Conservation (phyloP, 176 grass and related monocot genomes). For the Alloteropsis semialata region DNA sequence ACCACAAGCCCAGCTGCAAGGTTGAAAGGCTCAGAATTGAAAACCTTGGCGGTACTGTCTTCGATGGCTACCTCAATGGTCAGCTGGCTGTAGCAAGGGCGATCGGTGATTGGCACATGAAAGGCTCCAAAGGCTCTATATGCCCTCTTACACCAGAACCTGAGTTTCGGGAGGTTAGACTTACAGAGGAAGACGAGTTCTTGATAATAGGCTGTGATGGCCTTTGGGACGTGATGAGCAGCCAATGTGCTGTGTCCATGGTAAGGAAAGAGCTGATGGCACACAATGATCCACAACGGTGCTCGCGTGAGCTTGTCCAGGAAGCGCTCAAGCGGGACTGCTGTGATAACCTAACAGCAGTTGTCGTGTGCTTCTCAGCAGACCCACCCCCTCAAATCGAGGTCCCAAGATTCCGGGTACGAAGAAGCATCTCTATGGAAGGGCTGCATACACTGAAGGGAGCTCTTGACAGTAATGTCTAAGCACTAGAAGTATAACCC, state of each 20-base stretch:
- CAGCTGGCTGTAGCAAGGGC: constrained; percentile 90
- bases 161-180: constrained; percentile 69
- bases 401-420: constrained; percentile 67
- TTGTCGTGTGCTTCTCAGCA: constrained; percentile 75
- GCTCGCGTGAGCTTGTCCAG: constrained; percentile 69
- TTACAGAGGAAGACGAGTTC: constrained; percentile 89
- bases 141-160: constrained; percentile 77
- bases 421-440: constrained; percentile 93
- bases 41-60: constrained; percentile 75
- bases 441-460: constrained; percentile 70
- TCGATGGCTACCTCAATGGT: constrained; percentile 87
- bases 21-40: constrained; percentile 78
- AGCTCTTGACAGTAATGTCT: constrained; percentile 73
- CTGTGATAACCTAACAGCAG: constrained; percentile 79
- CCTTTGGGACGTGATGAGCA: constrained; percentile 99
- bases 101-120: constrained; percentile 93
- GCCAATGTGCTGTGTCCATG: constrained; percentile 81
- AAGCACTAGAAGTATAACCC: constrained; percentile 21
- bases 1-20: constrained; percentile 79
- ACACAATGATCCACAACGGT: constrained; percentile 75
- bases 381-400: constrained; percentile 86
- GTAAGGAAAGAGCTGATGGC: constrained; percentile 74
- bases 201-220: constrained; percentile 90
- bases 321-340: constrained; percentile 73
- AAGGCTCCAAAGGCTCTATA: constrained; percentile 69